A percentile compares a stretch with the other conserved stretches of the same genome.
Conservation (phyloP, 805 yeast genomes). For the Candida ficus region DNA sequence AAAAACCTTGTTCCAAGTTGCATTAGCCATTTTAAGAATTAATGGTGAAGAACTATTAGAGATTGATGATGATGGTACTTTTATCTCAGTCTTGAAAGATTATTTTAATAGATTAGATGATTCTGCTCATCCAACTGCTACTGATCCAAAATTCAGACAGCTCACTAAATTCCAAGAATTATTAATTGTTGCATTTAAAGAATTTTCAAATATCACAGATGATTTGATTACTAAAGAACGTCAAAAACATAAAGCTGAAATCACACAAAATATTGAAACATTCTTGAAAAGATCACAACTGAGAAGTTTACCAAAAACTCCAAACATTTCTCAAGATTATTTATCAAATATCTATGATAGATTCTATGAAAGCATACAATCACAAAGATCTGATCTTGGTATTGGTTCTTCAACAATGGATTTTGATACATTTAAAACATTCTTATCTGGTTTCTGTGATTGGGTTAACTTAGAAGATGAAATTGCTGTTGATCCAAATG, state of each 20-base stretch:
- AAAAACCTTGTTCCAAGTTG: constrained; percentile 84
- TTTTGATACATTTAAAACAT: constrained; percentile 61
- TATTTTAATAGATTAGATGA: constrained; percentile 76
- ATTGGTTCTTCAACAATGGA: constrained; percentile 66
- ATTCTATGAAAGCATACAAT: constrained; percentile 69
- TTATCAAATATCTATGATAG: constrained; percentile 77
- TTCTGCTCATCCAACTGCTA: constrained; percentile 69
- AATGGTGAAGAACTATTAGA: constrained; percentile 80
- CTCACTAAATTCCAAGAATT: constrained; percentile 86
- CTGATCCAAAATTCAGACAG: constrained; percentile 55
- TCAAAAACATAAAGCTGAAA: constrained; percentile 63
- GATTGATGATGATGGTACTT: constrained; percentile 88
- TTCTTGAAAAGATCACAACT: constrained; percentile 91
- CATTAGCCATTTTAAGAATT: constrained; percentile 81
- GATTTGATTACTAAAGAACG: constrained; percentile 66
- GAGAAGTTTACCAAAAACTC: constrained; percentile 75
- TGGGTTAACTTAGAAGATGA: constrained; percentile 51
- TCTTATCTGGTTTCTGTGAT: constrained; percentile 75
- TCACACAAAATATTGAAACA: constrained; percentile 78
- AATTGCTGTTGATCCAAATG: constrained; percentile 34
- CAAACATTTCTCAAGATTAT: constrained; percentile 51
- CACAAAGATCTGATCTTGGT: constrained; percentile 52
- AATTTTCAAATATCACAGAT: constrained; percentile 77
- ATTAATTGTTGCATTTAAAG: constrained; percentile 87
- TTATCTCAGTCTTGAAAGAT: constrained; percentile 77